These are phyloP conservation scores for Boletus sensibilis DNA, from an alignment of 768 basidiomycete genomes.

Conservation along the genomic window DNA sequence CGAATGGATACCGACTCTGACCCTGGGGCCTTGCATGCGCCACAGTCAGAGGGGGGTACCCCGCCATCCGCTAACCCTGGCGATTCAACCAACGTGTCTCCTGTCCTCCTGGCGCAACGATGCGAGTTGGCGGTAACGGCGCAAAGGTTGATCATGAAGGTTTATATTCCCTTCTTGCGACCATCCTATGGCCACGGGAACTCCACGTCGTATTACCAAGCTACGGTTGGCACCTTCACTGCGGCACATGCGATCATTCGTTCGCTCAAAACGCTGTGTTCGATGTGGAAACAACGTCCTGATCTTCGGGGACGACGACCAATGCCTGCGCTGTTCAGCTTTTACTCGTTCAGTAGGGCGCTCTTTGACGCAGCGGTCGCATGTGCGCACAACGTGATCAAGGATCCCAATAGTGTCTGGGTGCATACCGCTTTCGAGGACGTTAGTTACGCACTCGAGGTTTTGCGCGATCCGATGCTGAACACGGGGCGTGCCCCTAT, in stretches of 20 bases:
- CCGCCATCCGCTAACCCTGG: constrained; percentile 10
- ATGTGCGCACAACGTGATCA: constrained; percentile 61
- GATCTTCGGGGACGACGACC: constrained; percentile 34
- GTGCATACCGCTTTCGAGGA: constrained; percentile 49
- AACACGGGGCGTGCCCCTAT: constrained; percentile 33
- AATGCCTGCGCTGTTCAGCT: constrained; percentile 49
- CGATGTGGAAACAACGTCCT: constrained; percentile 38
- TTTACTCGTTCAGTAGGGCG: constrained; percentile 58
- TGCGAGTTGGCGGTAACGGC: constrained; percentile 62
- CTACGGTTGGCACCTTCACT: constrained; percentile 54
- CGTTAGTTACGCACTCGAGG: constrained; percentile 42
- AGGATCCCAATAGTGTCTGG: constrained; percentile 48
- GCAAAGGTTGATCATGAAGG: constrained; percentile 58
- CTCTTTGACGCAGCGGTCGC: constrained; percentile 67
- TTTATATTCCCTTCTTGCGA: constrained; percentile 67
- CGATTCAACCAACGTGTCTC: constrained; percentile 27
- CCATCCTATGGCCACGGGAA: constrained; percentile 28
- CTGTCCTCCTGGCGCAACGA: constrained; percentile 47
- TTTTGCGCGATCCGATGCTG: constrained; percentile 39
- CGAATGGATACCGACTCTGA: constrained; percentile 42
- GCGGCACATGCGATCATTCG: constrained; percentile 67
- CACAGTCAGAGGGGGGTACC: constrained; percentile 9
- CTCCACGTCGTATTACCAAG: constrained; percentile 45
- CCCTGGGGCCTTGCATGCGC: constrained; percentile 13
- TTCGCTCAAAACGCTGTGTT: constrained; percentile 45